Evolutionary conservation across 1,284 basidiomycete species (phyloP), one percentile per base, ranked within the genome.

Genomic region (Ganoderma sp.): DNA sequence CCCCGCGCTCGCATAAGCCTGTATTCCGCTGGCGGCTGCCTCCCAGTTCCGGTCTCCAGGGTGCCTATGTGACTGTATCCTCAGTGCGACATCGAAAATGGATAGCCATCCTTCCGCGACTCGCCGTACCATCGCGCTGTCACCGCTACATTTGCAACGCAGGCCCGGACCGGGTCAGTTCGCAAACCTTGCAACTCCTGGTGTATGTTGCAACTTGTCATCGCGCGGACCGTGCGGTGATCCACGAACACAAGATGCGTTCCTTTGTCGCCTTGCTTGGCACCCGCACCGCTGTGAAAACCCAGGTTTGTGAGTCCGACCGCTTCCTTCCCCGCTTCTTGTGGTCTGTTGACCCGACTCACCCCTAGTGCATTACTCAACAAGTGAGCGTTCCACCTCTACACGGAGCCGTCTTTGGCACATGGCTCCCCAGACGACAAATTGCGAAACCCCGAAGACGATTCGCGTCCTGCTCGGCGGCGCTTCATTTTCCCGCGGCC

Each of bases 201-300:
- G 28, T 34, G 28, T 28, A 56, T 56, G 28, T 34, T 19, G 25
- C 25, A 28, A 28, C 25, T 28, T 28, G 28, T 56, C 56, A 58
- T 39, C 15, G 54, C 37, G 37, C 37, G 37, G 4, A 12, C 4
- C 4, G n/a, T 14, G 19, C 58, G 6, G 58, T 25, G 17, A 42
- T 60, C 58, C 15, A 39, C 39, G 58, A 28, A 60, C 39, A 41
- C 58, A n/a, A 60, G 58, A 60, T 41, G 58, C 2, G n/a, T 60
- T 22, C 39, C 4, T 34, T 56, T 34, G 28, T 34, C 7, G 52
- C 32, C 25, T 32, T 52, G 22, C 25, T 59, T 19, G n/a, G 19
- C 25, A n/a, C 39, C 10, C 57, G 34, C 39, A n/a, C 57, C 34
- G 37, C 37, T 37, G 39, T 41, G n/a, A 60, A 41, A 41, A 39